Evolutionary conservation across 805 yeast genomes (phyloP).

Genomic region (Saturnispora dispora): DNA sequence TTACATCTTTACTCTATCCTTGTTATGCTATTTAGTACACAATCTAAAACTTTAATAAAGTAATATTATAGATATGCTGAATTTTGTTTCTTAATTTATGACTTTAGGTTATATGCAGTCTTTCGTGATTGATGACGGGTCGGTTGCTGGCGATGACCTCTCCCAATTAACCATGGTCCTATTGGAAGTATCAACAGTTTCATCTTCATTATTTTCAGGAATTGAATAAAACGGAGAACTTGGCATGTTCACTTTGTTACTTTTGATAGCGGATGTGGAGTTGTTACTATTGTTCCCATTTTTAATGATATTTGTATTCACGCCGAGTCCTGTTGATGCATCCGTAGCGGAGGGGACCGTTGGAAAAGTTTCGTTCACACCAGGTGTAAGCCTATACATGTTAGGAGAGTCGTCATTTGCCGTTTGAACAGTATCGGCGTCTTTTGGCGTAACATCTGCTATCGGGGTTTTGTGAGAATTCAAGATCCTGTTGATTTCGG

Average conservation of each 20-base stretch:
- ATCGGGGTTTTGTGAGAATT: neutral
- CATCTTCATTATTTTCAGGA: slow-evolving; percentile 12
- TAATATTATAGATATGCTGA: neutral
- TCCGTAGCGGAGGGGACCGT: neutral
- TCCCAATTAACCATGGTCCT: slow-evolving; percentile 19
- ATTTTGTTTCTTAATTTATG: neutral
- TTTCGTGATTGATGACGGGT: slow-evolving; percentile 9
- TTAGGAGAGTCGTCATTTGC: slow-evolving; percentile 10
- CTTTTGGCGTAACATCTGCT: slow-evolving; percentile 26
- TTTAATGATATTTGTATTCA: no score
- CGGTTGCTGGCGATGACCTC: slow-evolving; percentile 24
- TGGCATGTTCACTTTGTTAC: slow-evolving; percentile 20
- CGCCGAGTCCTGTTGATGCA: neutral
- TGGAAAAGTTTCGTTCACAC: neutral
- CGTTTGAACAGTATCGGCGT: slow-evolving; percentile 24
- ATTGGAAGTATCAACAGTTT: slow-evolving; percentile 16
- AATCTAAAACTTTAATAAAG: neutral
- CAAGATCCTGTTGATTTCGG: slow-evolving; percentile 21
- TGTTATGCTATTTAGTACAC: neutral
- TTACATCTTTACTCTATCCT: neutral
- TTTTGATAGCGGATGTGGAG: neutral
- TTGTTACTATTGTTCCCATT: neutral
- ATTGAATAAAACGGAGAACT: slow-evolving; percentile 26
- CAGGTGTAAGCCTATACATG: neutral
- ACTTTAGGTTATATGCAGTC: neutral